These are phyloP conservation scores for Peronospora tabacina DNA, from an alignment of 352 stramenopile species.

Conservation along the genomic window DNA sequence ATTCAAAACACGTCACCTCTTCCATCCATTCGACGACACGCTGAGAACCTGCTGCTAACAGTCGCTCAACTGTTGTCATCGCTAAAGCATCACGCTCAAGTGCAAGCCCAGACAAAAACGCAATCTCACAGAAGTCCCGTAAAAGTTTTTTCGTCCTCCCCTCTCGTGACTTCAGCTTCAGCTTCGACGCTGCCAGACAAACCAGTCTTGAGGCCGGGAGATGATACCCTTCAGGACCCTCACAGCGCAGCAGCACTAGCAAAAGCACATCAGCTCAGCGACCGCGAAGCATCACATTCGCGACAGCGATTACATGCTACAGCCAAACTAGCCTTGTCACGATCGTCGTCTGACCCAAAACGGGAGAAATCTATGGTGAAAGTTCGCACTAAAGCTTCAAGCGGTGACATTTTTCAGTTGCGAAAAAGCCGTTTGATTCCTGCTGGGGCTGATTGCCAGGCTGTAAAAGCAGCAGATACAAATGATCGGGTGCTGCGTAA, in stretches of 20 bases:
- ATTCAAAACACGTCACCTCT: slow-evolving; percentile 73
- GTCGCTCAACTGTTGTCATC: slow-evolving; percentile 54
- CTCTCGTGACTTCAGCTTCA: slow-evolving; percentile 30
- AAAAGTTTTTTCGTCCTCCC: slow-evolving; percentile 16
- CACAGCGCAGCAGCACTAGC: slow-evolving; percentile 22
- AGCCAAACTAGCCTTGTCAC: slow-evolving; percentile 59
- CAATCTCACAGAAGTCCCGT: slow-evolving; percentile 13
- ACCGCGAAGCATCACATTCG: slow-evolving; percentile 25
- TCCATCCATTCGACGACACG: slow-evolving; percentile 64
- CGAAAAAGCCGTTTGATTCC: slow-evolving; percentile 27
- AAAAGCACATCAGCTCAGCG: slow-evolving; percentile 26
- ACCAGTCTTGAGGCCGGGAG: slow-evolving; percentile 8
- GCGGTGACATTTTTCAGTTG: slow-evolving; percentile 49
- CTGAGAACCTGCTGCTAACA: slow-evolving; percentile 56
- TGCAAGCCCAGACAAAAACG: slow-evolving; percentile 15
- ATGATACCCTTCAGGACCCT: slow-evolving; percentile 15
- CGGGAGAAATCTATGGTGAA: slow-evolving; percentile 59
- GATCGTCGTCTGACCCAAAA: slow-evolving; percentile 73
- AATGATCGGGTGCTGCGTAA: slow-evolving; percentile 17
- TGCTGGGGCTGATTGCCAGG: slow-evolving; percentile 17
- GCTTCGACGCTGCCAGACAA: slow-evolving; percentile 20
- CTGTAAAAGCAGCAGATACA: slow-evolving; percentile 17
- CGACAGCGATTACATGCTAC: slow-evolving; percentile 39
- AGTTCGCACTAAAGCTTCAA: slow-evolving; percentile 46
- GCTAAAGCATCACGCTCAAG: slow-evolving; percentile 37